Base-by-base conservation (phyloP, 2,329 filamentous ascomycete species). In the Ceratocystis colombiana region DNA sequence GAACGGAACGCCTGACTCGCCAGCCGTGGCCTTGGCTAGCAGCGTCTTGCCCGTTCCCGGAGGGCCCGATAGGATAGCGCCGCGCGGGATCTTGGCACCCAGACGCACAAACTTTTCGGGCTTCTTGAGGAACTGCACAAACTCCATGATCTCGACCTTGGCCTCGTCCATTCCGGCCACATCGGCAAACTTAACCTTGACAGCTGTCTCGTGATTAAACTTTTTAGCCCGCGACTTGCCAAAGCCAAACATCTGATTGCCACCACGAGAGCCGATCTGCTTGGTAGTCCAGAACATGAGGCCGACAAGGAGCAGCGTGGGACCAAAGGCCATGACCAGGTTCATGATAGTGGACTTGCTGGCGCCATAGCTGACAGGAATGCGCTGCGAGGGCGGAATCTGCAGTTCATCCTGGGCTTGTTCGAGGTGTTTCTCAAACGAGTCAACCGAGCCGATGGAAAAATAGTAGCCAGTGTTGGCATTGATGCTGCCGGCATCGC, bases 101-200 rank as follows among this genome's bases (percentile, higher is more conserved):
- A 99, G 84, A 75, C 89, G 89, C 78, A 96, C 87, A 77, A 96
- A 99, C 70, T 89, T 87, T 72, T 90, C 89, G 0, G 94, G 94
- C 72, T 94, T 88, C 79, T 96, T 93, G 69, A 99, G 78, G 80
- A 99, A 99, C 74, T 88, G 92, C 71, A 99, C 94, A 72, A 99
- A 99, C 76, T 99, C 94, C 91, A 97, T 96, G 71, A 99, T 99
- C 77, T 99, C 94, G 66, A 86, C 81, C 82, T 99, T 99, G 67
- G 94, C 94, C 77, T 99, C 94, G 74, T 99, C 94, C 86, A 97
- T 93, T 71, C 94, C 94, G 53, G 94, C 94, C 55, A 99, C 94
- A 74, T 99, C 94, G 61, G 89, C 81, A 75, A 99, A 99, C 77
- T 96, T 97, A 76, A 95, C 92, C 78, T 96, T 96, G 79, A 99